Percentiles rank a stretch among this genome's conserved stretches.
Conservation (phyloP, 192 early-diverging fungal genomes). For the Lobosporangium transversale region DNA sequence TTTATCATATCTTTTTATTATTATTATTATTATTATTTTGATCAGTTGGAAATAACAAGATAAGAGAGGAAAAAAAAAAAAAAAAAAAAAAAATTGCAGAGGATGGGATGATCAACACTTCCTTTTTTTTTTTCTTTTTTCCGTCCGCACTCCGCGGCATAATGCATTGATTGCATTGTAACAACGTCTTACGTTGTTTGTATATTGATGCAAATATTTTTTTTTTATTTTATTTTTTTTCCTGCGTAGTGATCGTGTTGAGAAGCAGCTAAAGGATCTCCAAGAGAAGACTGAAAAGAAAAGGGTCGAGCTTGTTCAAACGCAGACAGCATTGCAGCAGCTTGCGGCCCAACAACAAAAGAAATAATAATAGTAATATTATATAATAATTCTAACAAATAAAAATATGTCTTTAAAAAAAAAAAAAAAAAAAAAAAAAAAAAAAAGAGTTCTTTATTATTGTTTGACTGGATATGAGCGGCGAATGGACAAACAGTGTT, state of each 20-base stretch:
- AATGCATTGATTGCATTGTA: no score
- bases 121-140: no score
- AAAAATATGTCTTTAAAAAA: neutral
- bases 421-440: neutral
- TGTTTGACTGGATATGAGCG: neutral
- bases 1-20: neutral
- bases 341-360: constrained; percentile 23
- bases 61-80: no score
- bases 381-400: neutral
- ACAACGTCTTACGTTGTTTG: no score
- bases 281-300: constrained; percentile 86
- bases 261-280: constrained; percentile 82
- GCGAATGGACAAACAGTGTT: neutral
- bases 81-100: no score
- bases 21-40: no score
- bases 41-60: no score
- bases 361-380: neutral
- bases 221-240: neutral
- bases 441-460: neutral
- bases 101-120: no score
- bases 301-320: constrained; percentile 75
- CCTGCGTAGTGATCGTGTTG: constrained; percentile 77
- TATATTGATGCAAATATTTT: no score
- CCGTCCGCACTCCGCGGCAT: no score
- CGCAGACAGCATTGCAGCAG: constrained; percentile 45